Evolutionary conservation across 1,284 basidiomycete genomes (phyloP).

Genomic region (Inonotus obliquus): DNA sequence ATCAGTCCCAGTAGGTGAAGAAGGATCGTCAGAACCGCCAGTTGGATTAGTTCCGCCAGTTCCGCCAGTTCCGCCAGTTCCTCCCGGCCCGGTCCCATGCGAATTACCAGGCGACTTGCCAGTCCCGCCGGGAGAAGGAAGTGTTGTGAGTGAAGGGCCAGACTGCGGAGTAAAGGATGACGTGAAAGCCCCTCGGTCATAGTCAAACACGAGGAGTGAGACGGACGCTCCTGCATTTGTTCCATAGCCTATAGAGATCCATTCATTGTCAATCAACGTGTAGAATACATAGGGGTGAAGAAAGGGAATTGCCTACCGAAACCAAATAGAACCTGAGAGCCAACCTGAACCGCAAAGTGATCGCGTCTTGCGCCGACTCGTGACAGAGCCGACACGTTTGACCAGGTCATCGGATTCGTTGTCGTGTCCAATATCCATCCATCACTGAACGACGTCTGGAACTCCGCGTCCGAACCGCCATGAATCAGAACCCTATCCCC

Average conservation of each 20-base stretch:
- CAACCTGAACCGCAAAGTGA: constrained; percentile 63
- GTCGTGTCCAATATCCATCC: constrained; percentile 72
- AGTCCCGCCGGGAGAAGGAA: constrained; percentile 9
- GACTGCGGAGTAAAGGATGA: constrained; percentile 31
- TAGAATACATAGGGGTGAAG: constrained; percentile 8
- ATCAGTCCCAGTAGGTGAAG: not conserved
- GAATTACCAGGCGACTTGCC: constrained; percentile 13
- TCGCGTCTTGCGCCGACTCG: constrained; percentile 61
- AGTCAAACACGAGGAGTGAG: constrained; percentile 50
- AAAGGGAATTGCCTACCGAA: constrained; percentile 55
- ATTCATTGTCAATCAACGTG: constrained; percentile 5
- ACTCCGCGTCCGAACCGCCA: constrained; percentile 63
- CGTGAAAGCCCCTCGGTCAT: constrained; percentile 28
- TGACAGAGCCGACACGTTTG: constrained; percentile 42
- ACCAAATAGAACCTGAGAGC: constrained; percentile 63
- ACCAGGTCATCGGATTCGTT: constrained; percentile 54
- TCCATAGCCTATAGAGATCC: constrained; percentile 47
- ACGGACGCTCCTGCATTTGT: constrained; percentile 46
- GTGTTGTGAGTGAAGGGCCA: constrained; percentile 24
- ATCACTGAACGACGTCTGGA: constrained; percentile 57
- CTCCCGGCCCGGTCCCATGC: constrained; percentile 16
- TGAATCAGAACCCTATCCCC: constrained; percentile 64
- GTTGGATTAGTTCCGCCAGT: not conserved
- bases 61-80: not conserved
- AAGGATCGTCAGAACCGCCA: not conserved